Base-by-base conservation (phyloP, 805 yeast species). In the Candida verbasci region DNA sequence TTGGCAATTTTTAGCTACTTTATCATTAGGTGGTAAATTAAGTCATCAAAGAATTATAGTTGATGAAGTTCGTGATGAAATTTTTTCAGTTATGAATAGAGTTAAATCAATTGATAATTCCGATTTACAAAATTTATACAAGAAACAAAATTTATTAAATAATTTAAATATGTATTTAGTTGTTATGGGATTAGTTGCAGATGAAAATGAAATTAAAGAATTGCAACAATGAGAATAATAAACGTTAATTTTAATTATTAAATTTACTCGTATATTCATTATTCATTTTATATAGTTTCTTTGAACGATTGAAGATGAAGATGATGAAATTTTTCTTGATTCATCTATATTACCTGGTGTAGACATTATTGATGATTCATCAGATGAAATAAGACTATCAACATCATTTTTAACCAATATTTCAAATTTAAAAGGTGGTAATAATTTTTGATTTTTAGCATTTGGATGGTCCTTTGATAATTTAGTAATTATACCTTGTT, bases 1-100 rank as follows among this genome's bases (percentile, higher is more conserved):
- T 34, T 91, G 98, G 98, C 97, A 91, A 65, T 89, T 91, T 55
- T 74, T 91, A 59, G 98, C 98, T 16, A 83, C 96, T 10, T 72
- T 91, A 42, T 91, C 97, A 0, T 68, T 91, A 44, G 91, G 96
- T 43, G 96, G 97, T 45, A 82, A 84, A 55, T 66, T 86, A 49
- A 82, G 82, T 50, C 96, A 89, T 55, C 97, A 91, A 72, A 77
- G 96, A 65, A 78, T 86, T 43, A 84, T 91, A 49, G 95, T 91
- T 29, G 97, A 88, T 58, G 96, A 87, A 56, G 88, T 87, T 18
- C 78, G 97, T 64, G 93, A 86, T 52, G 89, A 86, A 59, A 89
- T 91, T 42, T 91, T 91, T 52, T 93, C 91, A 22, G 83, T 86
- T 9, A 85, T 88, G 76, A 76, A 70, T 42, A 75, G 80, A 44